Percentiles rank a stretch among this genome's conserved stretches.
phyloP scores from a whole-genome alignment of 169 alveolate genomes.

The Plasmodium vivax region DNA sequence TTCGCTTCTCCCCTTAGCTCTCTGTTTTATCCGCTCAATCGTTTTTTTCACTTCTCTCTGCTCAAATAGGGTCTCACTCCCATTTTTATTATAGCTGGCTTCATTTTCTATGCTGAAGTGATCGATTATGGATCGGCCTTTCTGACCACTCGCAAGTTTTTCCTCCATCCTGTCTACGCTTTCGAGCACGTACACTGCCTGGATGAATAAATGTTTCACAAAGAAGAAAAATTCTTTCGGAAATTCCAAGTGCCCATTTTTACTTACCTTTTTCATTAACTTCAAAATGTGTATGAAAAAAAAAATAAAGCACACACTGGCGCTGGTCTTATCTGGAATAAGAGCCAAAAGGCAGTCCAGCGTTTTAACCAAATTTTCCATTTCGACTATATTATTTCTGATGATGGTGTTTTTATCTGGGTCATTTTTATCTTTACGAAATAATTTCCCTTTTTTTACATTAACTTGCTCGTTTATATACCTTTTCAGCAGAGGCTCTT shows the following conservation, averaged over 20 bases:
- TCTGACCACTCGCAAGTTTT: not conserved
- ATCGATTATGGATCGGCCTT: not conserved
- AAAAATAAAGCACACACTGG: slow-evolving; percentile 23
- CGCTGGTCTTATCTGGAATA: not conserved
- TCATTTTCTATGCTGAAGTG: not conserved
- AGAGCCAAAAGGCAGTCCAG: slow-evolving; percentile 17
- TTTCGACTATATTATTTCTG: slow-evolving; percentile 40
- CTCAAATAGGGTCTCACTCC: not conserved
- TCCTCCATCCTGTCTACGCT: not conserved
- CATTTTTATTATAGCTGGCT: slow-evolving; percentile 1
- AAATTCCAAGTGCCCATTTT: not conserved
- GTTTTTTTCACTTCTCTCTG: not conserved
- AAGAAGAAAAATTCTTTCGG: slow-evolving; percentile 37
- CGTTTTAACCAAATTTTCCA: slow-evolving; percentile 36
- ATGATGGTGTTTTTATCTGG: slow-evolving; percentile 19
- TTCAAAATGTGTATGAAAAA: slow-evolving; percentile 32
- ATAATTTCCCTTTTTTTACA: slow-evolving; percentile 47
- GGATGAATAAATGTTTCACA: slow-evolving; percentile 42
- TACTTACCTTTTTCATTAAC: slow-evolving; percentile 12
- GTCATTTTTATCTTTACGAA: slow-evolving; percentile 3
- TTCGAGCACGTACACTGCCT: slow-evolving; percentile 49
- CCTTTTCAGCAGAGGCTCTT: slow-evolving; percentile 1
- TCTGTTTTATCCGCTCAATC: slow-evolving; percentile 2
- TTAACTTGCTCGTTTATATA: slow-evolving; percentile 19
- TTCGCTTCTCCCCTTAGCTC: not conserved